Evolutionary conservation across 75 land plant genomes (phyloP).

Genomic region (Gnetum montanum): DNA sequence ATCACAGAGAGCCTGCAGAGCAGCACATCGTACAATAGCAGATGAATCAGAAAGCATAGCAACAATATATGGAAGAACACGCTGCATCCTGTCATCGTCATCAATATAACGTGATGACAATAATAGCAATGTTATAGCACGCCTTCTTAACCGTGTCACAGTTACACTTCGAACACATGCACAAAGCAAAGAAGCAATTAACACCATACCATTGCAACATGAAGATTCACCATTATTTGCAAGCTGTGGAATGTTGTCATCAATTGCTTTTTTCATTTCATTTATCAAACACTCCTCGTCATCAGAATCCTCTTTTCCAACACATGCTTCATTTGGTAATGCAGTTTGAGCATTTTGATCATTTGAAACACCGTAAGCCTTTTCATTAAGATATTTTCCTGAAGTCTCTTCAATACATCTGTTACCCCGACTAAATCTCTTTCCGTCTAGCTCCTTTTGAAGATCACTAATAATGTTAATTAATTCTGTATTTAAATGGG

Average conservation of each 20-base stretch:
- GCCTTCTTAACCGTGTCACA: slow-evolving; percentile 78
- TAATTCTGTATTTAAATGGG: slow-evolving; percentile 23
- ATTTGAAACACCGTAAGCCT: not conserved
- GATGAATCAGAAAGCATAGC: slow-evolving; percentile 89
- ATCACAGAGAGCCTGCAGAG: slow-evolving; percentile 78
- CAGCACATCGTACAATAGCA: slow-evolving; percentile 98
- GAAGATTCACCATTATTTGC: too few species aligned
- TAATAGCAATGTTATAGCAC: slow-evolving; percentile 59
- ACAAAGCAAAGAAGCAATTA: slow-evolving; percentile 88
- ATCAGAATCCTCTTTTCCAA: slow-evolving; percentile 4
- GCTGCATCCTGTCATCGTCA: slow-evolving; percentile 93
- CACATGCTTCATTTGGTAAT: not conserved
- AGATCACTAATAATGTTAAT: slow-evolving; percentile 33
- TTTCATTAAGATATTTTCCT: not conserved
- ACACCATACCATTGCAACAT: slow-evolving; percentile 88
- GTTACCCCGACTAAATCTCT: slow-evolving; percentile 4
- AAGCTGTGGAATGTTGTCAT: not conserved
- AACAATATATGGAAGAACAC: slow-evolving; percentile 84
- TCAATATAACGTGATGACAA: slow-evolving; percentile 62
- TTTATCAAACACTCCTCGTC: too few species aligned
- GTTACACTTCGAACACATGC: slow-evolving; percentile 92
- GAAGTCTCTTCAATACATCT: too few species aligned
- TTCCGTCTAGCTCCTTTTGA: slow-evolving; percentile 35
- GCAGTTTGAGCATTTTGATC: not conserved
- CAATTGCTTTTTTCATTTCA: not conserved